Evolutionary conservation across 345 rosid species (phyloP).

Genomic region (Draba incana): DNA sequence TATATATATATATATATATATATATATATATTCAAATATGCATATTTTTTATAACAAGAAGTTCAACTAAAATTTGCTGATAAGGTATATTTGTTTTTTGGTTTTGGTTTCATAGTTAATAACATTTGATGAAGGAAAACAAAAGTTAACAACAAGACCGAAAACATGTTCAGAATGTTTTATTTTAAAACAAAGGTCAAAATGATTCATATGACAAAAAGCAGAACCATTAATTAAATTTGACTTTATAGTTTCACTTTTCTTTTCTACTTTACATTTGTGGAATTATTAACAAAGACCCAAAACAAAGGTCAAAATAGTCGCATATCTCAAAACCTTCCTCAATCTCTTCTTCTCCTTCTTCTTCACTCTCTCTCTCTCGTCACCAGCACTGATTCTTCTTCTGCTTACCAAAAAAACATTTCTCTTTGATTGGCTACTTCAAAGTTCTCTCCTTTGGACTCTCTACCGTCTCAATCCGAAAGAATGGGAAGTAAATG

Average conservation of each 20-base stretch:
- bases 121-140: neutral
- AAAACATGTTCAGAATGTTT: slow-evolving; percentile 21
- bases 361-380: slow-evolving; percentile 26
- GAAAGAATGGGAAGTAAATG: slow-evolving; percentile 75
- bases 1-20: no score
- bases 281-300: slow-evolving; percentile 34
- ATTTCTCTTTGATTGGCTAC: slow-evolving; percentile 22
- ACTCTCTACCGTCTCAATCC: slow-evolving; percentile 4
- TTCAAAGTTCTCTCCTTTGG: slow-evolving; percentile 15
- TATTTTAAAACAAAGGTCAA: slow-evolving; percentile 14
- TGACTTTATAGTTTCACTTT: slow-evolving; percentile 34
- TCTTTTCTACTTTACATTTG: neutral
- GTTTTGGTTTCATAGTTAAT: neutral
- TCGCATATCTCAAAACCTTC: slow-evolving; percentile 40
- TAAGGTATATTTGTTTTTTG: no score
- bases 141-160: neutral
- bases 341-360: slow-evolving; percentile 26
- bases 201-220: slow-evolving; percentile 30
- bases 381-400: slow-evolving; percentile 33
- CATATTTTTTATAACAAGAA: no score
- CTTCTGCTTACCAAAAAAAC: slow-evolving; percentile 8
- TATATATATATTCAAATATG: no score
- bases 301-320: slow-evolving; percentile 46
- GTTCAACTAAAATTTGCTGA: no score
- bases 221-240: slow-evolving; percentile 30